These are phyloP conservation scores for Naganishia antarctica DNA, from an alignment of 768 basidiomycete species.

Conservation along the genomic window DNA sequence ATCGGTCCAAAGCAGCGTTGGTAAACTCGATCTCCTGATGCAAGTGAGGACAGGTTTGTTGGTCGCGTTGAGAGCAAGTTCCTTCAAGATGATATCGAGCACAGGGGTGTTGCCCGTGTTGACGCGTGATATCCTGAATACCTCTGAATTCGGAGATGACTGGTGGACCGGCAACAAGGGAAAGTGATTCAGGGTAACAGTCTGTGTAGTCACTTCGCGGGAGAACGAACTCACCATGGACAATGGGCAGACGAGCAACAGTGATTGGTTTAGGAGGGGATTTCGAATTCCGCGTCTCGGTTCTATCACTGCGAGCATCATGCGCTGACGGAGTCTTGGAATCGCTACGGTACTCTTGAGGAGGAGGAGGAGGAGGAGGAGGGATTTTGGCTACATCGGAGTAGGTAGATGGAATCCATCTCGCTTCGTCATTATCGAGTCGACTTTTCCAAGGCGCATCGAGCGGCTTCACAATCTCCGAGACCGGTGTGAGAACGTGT, in stretches of 20 bases:
- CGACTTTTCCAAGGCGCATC: background rate
- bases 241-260: background rate
- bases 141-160: constrained; percentile 11
- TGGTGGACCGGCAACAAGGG: background rate
- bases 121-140: background rate
- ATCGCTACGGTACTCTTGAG: background rate
- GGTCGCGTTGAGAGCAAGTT: background rate
- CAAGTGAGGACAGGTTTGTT: background rate
- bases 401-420: constrained; percentile 7
- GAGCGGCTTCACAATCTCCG: background rate
- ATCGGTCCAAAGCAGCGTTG: constrained; percentile 6
- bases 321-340: background rate
- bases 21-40: background rate
- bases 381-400: constrained; percentile 6
- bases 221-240: constrained; percentile 6
- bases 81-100: constrained; percentile 17
- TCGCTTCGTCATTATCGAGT: background rate
- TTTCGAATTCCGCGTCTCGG: background rate
- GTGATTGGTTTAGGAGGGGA: background rate
- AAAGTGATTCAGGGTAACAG: no score
- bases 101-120: background rate
- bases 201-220: no score
- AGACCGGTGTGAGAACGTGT: background rate
- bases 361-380: no score
- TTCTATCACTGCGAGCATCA: background rate